These are phyloP conservation scores for Colletotrichum somersetense DNA, from an alignment of 2,329 filamentous ascomycete genomes.

Conservation along the genomic window DNA sequence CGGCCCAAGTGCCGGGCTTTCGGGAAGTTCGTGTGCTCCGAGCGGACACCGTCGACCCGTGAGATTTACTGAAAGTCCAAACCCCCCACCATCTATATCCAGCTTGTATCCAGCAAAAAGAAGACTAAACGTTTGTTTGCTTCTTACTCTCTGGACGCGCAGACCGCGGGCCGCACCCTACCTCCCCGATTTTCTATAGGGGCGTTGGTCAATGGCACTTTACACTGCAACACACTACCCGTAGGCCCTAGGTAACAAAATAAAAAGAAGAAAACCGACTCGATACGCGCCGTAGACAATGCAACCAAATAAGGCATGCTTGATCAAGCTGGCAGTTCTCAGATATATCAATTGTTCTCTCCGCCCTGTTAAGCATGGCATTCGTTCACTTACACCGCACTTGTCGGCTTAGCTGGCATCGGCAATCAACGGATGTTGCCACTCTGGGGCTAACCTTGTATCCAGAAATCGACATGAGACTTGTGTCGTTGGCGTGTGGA, in stretches of 20 bases:
- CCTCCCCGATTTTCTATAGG: background rate
- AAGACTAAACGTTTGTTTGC: constrained; percentile 15
- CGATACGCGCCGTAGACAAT: too few relatives aligned
- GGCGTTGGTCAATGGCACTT: too few relatives aligned
- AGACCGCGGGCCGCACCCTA: constrained; percentile 1
- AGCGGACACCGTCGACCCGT: constrained; percentile 38
- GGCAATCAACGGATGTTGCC: background rate
- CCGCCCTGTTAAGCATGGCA: too few relatives aligned
- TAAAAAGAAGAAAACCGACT: too few relatives aligned
- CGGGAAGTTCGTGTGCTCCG: constrained; percentile 32
- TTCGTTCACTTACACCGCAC: background rate
- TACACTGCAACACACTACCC: too few relatives aligned
- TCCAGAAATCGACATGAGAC: background rate
- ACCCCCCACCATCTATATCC: constrained; percentile 33
- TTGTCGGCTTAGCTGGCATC: background rate
- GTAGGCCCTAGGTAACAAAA: too few relatives aligned
- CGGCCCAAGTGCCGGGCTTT: constrained; percentile 17
- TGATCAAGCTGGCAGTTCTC: background rate
- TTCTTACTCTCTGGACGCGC: background rate
- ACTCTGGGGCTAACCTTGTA: background rate
- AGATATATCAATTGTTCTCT: background rate
- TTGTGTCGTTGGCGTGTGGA: background rate
- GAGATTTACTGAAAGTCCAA: constrained; percentile 32
- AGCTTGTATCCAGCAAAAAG: constrained; percentile 7
- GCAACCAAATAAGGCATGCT: background rate